phyloP scores from a whole-genome alignment of 2,329 filamentous ascomycete species.

The Acephala macrosclerotiorum region DNA sequence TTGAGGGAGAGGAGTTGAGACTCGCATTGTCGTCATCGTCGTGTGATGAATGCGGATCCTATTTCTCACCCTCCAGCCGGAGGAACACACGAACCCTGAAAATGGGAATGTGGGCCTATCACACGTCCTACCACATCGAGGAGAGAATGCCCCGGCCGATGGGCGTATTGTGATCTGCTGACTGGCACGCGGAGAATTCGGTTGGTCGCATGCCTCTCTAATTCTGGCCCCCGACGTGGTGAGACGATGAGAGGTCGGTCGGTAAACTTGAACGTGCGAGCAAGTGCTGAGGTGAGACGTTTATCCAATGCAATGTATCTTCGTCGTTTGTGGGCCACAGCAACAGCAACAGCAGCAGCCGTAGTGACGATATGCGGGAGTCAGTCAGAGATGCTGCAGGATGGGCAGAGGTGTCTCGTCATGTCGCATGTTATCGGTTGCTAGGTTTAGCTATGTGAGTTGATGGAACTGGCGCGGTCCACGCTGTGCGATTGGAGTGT shows the following conservation, averaged over 20 bases:
- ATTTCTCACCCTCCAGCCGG: background rate
- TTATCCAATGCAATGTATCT: constrained; percentile 17
- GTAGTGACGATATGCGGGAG: constrained; percentile 22
- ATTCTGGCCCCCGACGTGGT: constrained; percentile 24
- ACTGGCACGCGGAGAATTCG: constrained; percentile 36
- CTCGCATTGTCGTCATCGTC: background rate
- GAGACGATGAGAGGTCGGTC: constrained; percentile 30
- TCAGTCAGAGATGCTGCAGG: constrained; percentile 28
- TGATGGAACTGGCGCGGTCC: constrained; percentile 8
- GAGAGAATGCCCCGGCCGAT: constrained; percentile 10
- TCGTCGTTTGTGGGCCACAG: constrained; percentile 15
- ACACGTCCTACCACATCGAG: constrained; percentile 21
- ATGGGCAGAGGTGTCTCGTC: constrained; percentile 15
- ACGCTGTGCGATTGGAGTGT: constrained; percentile 24
- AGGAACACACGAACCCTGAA: background rate
- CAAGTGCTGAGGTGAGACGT: constrained; percentile 27
- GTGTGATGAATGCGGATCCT: background rate
- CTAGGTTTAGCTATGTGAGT: constrained; percentile 10
- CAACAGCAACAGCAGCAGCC: background rate
- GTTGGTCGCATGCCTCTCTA: constrained; percentile 31
- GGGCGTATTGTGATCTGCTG: constrained; percentile 24
- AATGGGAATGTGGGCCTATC: background rate
- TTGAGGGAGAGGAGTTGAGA: no score
- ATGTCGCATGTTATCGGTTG: constrained; percentile 12
- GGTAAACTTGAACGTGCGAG: constrained; percentile 29